These are phyloP conservation scores for Davidsoniella eucalypti DNA, from an alignment of 2,329 filamentous ascomycete genomes.

Conservation along the genomic window DNA sequence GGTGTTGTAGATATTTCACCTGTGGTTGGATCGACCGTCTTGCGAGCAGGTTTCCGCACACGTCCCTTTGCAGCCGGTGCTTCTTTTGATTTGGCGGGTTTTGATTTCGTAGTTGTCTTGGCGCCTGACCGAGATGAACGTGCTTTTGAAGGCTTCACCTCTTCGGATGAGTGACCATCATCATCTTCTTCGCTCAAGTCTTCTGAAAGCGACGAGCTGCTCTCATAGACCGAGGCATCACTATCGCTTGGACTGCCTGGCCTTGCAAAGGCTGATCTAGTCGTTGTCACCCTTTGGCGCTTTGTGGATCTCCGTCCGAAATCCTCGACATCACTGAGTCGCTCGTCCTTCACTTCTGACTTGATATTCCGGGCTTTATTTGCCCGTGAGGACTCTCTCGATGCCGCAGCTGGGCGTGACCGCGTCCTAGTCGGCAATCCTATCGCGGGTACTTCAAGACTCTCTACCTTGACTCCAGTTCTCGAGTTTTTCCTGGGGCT, in stretches of 20 bases:
- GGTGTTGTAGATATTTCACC: slow-evolving; percentile 23
- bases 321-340: slow-evolving; percentile 42
- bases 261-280: background rate
- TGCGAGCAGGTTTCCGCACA: slow-evolving; percentile 31
- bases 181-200: background rate
- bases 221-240: background rate
- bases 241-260: background rate
- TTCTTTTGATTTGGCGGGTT: no score
- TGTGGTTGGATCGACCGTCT: slow-evolving; percentile 15
- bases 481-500: no score
- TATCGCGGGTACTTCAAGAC: no score
- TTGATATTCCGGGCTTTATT: no score
- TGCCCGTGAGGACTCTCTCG: background rate
- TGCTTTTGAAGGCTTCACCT: background rate
- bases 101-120: background rate
- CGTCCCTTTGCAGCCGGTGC: slow-evolving; percentile 11
- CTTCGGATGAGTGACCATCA: background rate
- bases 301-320: slow-evolving; percentile 26
- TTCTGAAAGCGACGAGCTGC: background rate
- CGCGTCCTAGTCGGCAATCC: no score
- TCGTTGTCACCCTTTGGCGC: slow-evolving; percentile 26
- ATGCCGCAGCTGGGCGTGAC: no score
- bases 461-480: no score
- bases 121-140: background rate
- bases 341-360: background rate